phyloP scores from a whole-genome alignment of 805 yeast genomes.

The Peterozyma toletana region DNA sequence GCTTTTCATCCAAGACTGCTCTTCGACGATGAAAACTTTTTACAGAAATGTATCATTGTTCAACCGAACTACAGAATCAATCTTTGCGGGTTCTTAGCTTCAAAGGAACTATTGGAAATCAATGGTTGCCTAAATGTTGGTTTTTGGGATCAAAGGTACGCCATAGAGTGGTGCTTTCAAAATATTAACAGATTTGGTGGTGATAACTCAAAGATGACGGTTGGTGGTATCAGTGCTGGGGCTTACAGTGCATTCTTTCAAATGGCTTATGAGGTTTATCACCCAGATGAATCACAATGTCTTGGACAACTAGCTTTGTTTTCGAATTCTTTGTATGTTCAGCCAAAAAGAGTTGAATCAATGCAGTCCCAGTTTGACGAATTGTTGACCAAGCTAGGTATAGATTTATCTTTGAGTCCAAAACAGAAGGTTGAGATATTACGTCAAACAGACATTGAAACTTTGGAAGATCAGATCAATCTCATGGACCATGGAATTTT shows the following conservation, averaged over 20 bases:
- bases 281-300: constrained; percentile 29
- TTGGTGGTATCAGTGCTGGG: constrained; percentile 44
- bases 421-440: constrained; percentile 16
- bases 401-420: constrained; percentile 10
- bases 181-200: constrained; percentile 40
- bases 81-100: constrained; percentile 27
- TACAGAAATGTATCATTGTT: constrained; percentile 27
- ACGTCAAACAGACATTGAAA: constrained; percentile 13
- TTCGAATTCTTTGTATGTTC: constrained; percentile 29
- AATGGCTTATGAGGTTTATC: constrained; percentile 32
- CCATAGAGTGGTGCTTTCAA: constrained; percentile 36
- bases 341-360: constrained; percentile 30
- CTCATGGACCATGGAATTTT: constrained; percentile 23
- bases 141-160: constrained; percentile 39
- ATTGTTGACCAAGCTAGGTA: constrained; percentile 18
- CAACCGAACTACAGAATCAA: constrained; percentile 32
- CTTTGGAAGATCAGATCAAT: constrained; percentile 18
- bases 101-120: constrained; percentile 28
- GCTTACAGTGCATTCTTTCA: constrained; percentile 33
- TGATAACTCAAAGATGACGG: constrained; percentile 30
- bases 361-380: constrained; percentile 28
- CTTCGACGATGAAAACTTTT: constrained; percentile 20
- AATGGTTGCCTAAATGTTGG: constrained; percentile 25
- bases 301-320: constrained; percentile 28
- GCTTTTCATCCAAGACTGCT: constrained; percentile 15